phyloP scores from a whole-genome alignment of 306 rosid genomes.

The apple (Malus domestica) region DNA sequence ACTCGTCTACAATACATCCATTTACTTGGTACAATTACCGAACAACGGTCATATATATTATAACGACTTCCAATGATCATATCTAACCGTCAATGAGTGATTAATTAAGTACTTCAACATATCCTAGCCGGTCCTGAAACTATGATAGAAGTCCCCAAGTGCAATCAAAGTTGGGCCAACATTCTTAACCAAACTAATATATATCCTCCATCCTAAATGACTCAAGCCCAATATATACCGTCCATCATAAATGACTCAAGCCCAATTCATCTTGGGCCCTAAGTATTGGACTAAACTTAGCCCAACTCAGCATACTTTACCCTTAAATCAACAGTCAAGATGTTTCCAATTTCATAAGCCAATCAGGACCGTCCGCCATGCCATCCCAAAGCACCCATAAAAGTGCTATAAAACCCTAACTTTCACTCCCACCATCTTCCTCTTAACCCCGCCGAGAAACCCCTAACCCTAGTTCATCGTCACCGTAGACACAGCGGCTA shows the following conservation, averaged over 20 bases:
- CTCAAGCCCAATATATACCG: not conserved
- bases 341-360: rapidly evolving
- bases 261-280: not conserved
- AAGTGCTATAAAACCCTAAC: slow-evolving; percentile 28
- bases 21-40: too few relatives aligned
- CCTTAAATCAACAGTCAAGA: slow-evolving; percentile 12
- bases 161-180: not conserved
- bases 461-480: slow-evolving; percentile 2
- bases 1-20: too few relatives aligned
- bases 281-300: not conserved
- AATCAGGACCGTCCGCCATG: slow-evolving; percentile 12
- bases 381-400: not conserved
- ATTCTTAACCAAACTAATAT: not conserved
- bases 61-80: too few relatives aligned
- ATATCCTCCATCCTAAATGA: not conserved
- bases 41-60: too few relatives aligned
- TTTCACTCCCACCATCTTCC: not conserved
- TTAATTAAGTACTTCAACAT: too few relatives aligned
- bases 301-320: not conserved
- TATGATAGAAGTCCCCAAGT: not conserved
- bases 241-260: not conserved
- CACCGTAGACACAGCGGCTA: not conserved
- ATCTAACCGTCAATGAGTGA: too few relatives aligned
- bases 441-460: slow-evolving; percentile 11
- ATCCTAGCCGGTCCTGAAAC: too few relatives aligned